These are phyloP conservation scores for Yamadazyma akitaensis DNA, from an alignment of 805 yeast genomes.

Conservation along the genomic window DNA sequence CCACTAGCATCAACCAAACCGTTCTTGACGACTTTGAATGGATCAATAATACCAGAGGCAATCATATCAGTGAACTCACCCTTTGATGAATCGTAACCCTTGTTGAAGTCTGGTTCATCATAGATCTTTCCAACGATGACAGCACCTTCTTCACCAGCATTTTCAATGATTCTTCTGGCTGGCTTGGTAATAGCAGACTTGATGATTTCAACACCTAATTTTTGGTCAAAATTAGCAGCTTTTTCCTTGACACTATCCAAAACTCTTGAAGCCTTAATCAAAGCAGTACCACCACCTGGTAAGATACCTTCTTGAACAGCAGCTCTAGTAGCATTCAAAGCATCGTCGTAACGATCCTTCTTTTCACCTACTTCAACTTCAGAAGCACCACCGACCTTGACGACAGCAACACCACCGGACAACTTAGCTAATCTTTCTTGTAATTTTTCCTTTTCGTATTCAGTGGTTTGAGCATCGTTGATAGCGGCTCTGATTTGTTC, in stretches of 20 bases:
- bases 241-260: slow-evolving; percentile 68
- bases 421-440: slow-evolving; percentile 97
- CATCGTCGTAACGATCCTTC: slow-evolving; percentile 99
- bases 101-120: slow-evolving; percentile 69
- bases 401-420: slow-evolving; percentile 97
- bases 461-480: slow-evolving; percentile 70
- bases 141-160: slow-evolving; percentile 97
- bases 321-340: slow-evolving; percentile 97
- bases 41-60: slow-evolving; percentile 96
- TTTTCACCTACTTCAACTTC: slow-evolving; percentile 99
- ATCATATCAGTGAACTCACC: slow-evolving; percentile 95
- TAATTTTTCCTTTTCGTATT: slow-evolving; percentile 93
- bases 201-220: slow-evolving; percentile 92
- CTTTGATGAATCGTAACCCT: slow-evolving; percentile 88
- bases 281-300: slow-evolving; percentile 99
- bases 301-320: slow-evolving; percentile 98
- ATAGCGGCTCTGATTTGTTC: slow-evolving; percentile 88
- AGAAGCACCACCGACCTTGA: slow-evolving; percentile 95
- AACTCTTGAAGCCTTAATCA: slow-evolving; percentile 82
- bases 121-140: slow-evolving; percentile 89
- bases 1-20: slow-evolving; percentile 96
- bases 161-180: slow-evolving; percentile 91
- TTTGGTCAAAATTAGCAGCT: slow-evolving; percentile 84
- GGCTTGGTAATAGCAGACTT: slow-evolving; percentile 91
- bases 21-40: slow-evolving; percentile 95